These are phyloP conservation scores for Fibroporia radiculosa DNA, from an alignment of 768 basidiomycete species.

Conservation along the genomic window DNA sequence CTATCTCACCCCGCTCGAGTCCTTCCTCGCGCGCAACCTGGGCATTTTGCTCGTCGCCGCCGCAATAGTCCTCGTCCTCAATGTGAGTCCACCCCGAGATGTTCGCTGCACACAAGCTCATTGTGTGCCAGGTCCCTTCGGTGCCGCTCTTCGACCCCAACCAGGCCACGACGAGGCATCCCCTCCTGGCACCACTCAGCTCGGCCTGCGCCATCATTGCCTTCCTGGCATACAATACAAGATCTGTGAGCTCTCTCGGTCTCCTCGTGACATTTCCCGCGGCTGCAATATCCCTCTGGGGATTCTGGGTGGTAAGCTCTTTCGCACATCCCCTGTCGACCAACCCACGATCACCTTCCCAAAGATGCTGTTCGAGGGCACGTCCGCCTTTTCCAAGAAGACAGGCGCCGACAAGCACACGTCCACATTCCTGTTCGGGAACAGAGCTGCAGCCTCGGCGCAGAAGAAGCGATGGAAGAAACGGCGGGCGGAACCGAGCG, in stretches of 20 bases:
- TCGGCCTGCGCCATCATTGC: constrained; percentile 45
- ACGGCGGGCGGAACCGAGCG: constrained; percentile 7
- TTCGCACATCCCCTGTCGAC: constrained; percentile 1
- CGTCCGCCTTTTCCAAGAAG: constrained; percentile 51
- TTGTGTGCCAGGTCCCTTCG: background rate
- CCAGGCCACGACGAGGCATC: constrained; percentile 34
- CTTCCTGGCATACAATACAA: constrained; percentile 60
- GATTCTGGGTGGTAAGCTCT: constrained; percentile 58
- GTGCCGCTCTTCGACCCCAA: background rate
- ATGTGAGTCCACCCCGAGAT: constrained; percentile 29
- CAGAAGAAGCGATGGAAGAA: constrained; percentile 28
- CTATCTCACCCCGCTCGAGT: constrained; percentile 56
- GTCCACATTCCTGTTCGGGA: constrained; percentile 73
- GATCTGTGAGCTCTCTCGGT: constrained; percentile 47
- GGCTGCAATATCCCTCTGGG: constrained; percentile 51
- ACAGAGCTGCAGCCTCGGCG: constrained; percentile 37
- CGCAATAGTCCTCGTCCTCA: constrained; percentile 48
- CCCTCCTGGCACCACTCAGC: constrained; percentile 56
- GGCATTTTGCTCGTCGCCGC: constrained; percentile 53
- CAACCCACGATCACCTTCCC: background rate
- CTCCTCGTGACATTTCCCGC: constrained; percentile 42
- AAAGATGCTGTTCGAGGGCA: constrained; percentile 57
- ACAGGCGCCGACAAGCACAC: constrained; percentile 82
- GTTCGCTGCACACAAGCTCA: background rate
- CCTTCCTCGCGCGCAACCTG: constrained; percentile 59